Conservation (phyloP, 1,139 yeast genomes). For the Chernovozyma sophiae-reginae region DNA sequence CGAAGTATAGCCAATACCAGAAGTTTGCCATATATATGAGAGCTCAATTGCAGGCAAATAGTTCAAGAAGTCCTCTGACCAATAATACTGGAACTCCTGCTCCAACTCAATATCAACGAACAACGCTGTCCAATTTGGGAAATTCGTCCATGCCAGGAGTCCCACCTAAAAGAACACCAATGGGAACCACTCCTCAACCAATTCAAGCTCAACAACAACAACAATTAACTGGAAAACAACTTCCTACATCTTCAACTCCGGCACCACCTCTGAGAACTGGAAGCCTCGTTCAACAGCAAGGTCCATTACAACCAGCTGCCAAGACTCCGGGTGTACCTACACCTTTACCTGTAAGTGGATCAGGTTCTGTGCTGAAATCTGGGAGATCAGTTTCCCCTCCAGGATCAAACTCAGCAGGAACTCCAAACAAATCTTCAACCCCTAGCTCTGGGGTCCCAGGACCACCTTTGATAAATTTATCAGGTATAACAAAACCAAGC, state of each 20-base stretch:
- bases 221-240: conserved; percentile 4
- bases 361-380: conserved; percentile 8
- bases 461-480: conserved; percentile 19
- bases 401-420: conserved; percentile 2
- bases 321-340: background rate
- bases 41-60: conserved; percentile 24
- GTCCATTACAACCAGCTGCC: conserved; percentile 8
- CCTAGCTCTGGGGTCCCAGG: conserved; percentile 9
- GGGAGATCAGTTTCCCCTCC: conserved; percentile 6
- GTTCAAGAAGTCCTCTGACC: conserved; percentile 1
- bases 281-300: conserved; percentile 1
- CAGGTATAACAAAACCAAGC: conserved; percentile 57
- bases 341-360: background rate
- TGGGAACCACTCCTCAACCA: conserved; percentile 1
- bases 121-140: conserved; percentile 3
- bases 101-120: conserved; percentile 4
- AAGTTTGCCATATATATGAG: conserved; percentile 38
- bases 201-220: conserved; percentile 4
- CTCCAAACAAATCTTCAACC: conserved; percentile 6
- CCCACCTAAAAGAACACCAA: background rate
- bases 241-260: conserved; percentile 7
- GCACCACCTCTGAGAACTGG: conserved; percentile 2
- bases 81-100: conserved; percentile 1
- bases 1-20: conserved; percentile 35
- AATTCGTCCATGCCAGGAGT: conserved; percentile 5